Percentiles rank a stretch among this genome's conserved stretches.
Evolutionary conservation across 139 green algal species (phyloP).

Genomic region (Ostreobium quekettii): DNA sequence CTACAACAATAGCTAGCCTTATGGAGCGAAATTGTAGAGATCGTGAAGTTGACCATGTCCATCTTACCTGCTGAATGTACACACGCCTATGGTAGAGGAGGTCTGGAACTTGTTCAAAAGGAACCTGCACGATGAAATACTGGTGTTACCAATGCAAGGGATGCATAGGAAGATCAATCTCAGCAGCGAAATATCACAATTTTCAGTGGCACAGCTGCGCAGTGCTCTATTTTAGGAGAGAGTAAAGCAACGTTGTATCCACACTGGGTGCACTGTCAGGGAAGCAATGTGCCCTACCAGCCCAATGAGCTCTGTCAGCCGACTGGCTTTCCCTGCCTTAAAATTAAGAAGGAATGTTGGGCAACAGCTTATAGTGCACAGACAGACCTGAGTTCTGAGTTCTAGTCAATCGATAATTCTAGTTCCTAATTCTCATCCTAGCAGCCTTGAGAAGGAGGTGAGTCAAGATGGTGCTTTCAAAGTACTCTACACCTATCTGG

Average conservation of each 20-base stretch:
- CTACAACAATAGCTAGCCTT: not conserved
- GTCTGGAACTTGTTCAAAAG: conserved; percentile 1
- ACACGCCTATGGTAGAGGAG: not conserved
- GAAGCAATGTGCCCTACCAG: not conserved
- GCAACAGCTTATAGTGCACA: too few relatives aligned
- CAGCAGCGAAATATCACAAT: not conserved
- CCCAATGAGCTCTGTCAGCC: not conserved
- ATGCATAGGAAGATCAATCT: not conserved
- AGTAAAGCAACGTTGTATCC: not conserved
- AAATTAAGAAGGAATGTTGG: too few relatives aligned
- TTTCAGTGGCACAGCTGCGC: not conserved
- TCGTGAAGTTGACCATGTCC: too few relatives aligned
- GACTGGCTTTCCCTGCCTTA: too few relatives aligned
- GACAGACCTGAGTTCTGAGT: too few relatives aligned
- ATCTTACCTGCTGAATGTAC: not conserved
- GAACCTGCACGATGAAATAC: not conserved
- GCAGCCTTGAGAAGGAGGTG: too few relatives aligned
- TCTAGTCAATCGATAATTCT: too few relatives aligned
- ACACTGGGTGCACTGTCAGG: not conserved
- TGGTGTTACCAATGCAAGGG: not conserved
- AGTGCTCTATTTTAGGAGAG: not conserved
- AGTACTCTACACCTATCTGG: too few relatives aligned
- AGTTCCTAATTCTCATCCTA: too few relatives aligned
- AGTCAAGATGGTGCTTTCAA: too few relatives aligned
- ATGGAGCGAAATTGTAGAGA: too few relatives aligned